Percentiles rank a stretch among this genome's conserved stretches.
These are phyloP conservation scores for Plantago major DNA, from an alignment of 257 asterid genomes.

Conservation along the genomic window DNA sequence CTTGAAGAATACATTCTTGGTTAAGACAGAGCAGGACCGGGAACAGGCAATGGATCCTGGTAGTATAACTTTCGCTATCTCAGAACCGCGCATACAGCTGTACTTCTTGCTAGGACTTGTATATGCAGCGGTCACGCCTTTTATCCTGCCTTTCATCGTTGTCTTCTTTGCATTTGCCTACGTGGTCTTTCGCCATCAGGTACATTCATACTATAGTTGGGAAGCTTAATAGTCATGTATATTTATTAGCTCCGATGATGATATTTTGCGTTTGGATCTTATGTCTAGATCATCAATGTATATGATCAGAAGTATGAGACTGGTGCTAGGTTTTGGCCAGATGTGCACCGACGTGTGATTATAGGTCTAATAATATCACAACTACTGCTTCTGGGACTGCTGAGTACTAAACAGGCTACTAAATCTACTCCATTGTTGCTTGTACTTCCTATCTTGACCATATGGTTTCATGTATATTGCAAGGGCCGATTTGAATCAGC, in stretches of 20 bases:
- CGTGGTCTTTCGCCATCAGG: constrained; percentile 86
- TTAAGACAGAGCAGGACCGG: constrained; percentile 62
- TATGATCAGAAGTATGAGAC: constrained; percentile 86
- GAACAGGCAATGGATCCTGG: constrained; percentile 82
- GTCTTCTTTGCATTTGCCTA: constrained; percentile 73
- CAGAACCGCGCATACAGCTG: constrained; percentile 76
- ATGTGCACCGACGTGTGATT: constrained; percentile 72
- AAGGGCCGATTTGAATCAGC: constrained; percentile 75
- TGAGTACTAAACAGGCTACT: constrained; percentile 56
- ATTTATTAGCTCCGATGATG: neutral
- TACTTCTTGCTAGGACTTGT: constrained; percentile 79
- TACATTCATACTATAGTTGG: constrained; percentile 12
- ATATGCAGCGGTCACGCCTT: constrained; percentile 66
- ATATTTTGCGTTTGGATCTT: constrained; percentile 14
- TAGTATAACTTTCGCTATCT: constrained; percentile 35
- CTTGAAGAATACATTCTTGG: constrained; percentile 61
- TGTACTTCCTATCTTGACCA: constrained; percentile 61
- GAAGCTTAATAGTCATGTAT: neutral
- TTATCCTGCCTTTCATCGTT: constrained; percentile 76
- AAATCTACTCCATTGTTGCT: constrained; percentile 58
- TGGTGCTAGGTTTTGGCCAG: constrained; percentile 90
- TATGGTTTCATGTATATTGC: constrained; percentile 73
- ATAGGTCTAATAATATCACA: constrained; percentile 64
- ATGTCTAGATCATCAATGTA: constrained; percentile 73
- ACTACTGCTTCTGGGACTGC: constrained; percentile 61